Evolutionary conservation across 208 protist species (phyloP).

Genomic region (Strigomonas galati): DNA sequence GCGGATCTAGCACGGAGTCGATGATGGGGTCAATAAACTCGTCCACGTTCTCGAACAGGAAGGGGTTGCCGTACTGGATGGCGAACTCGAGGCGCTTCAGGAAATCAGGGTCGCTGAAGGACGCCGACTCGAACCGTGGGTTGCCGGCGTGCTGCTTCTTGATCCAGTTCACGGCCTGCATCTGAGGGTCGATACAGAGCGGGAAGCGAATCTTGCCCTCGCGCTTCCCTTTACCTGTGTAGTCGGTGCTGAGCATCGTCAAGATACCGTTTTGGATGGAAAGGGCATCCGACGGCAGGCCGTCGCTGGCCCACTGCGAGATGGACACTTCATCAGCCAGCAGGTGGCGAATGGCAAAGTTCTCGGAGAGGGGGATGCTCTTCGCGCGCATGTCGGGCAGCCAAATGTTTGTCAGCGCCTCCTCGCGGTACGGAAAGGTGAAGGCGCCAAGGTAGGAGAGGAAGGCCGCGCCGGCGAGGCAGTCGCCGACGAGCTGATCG

Average conservation of each 20-base stretch:
- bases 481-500: constrained; percentile 96
- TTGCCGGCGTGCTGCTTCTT: constrained; percentile 94
- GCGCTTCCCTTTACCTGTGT: constrained; percentile 72
- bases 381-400: constrained; percentile 83
- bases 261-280: constrained; percentile 99
- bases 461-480: constrained; percentile 95
- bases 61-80: constrained; percentile 97
- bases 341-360: constrained; percentile 90
- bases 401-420: constrained; percentile 92
- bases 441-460: constrained; percentile 98
- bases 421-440: constrained; percentile 95
- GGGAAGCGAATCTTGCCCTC: constrained; percentile 93
- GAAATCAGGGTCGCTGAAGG: constrained; percentile 97
- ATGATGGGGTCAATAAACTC: constrained; percentile 99
- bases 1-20: constrained; percentile 97
- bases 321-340: constrained; percentile 97
- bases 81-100: constrained; percentile 96
- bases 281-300: constrained; percentile 97
- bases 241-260: constrained; percentile 86
- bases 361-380: constrained; percentile 87
- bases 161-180: constrained; percentile 99
- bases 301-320: constrained; percentile 96
- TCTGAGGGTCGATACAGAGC: constrained; percentile 99
- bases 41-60: constrained; percentile 98
- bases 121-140: constrained; percentile 90